Percentiles rank a stretch among this genome's conserved stretches.
These are phyloP conservation scores for Colletotrichum camelliae DNA, from an alignment of 2,329 filamentous ascomycete genomes.

Conservation along the genomic window DNA sequence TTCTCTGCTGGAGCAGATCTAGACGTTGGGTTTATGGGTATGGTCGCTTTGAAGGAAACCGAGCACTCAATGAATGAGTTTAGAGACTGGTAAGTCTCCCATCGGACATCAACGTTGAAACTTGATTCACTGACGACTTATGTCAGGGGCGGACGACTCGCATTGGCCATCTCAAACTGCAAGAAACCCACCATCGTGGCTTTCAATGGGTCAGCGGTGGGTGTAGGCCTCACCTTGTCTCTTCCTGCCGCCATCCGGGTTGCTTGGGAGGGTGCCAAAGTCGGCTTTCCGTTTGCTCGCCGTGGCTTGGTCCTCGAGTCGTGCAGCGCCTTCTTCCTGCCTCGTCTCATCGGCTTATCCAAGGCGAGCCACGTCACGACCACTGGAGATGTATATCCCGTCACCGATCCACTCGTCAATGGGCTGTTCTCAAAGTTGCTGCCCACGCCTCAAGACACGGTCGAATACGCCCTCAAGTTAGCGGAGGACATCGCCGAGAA, in stretches of 20 bases:
- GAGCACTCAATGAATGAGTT: background rate
- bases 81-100: background rate
- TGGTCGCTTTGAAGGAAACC: background rate
- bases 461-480: background rate
- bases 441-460: background rate
- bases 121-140: background rate
- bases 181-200: slow-evolving; percentile 64
- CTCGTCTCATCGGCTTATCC: accelerated
- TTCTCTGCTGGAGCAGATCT: background rate
- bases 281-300: slow-evolving; percentile 78
- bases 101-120: background rate
- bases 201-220: slow-evolving; percentile 64
- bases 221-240: slow-evolving; percentile 67
- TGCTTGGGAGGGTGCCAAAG: slow-evolving; percentile 63
- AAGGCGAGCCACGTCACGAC: background rate
- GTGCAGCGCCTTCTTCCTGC: slow-evolving; percentile 68
- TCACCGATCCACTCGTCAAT: background rate
- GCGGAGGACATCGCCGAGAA: background rate
- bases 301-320: slow-evolving; percentile 76
- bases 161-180: slow-evolving; percentile 35
- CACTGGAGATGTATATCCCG: background rate
- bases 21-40: background rate
- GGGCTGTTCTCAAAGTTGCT: background rate
- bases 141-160: background rate
- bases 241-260: slow-evolving; percentile 59